phyloP scores from a whole-genome alignment of 352 stramenopile genomes.

The Phytopythium cucurbitacearum region DNA sequence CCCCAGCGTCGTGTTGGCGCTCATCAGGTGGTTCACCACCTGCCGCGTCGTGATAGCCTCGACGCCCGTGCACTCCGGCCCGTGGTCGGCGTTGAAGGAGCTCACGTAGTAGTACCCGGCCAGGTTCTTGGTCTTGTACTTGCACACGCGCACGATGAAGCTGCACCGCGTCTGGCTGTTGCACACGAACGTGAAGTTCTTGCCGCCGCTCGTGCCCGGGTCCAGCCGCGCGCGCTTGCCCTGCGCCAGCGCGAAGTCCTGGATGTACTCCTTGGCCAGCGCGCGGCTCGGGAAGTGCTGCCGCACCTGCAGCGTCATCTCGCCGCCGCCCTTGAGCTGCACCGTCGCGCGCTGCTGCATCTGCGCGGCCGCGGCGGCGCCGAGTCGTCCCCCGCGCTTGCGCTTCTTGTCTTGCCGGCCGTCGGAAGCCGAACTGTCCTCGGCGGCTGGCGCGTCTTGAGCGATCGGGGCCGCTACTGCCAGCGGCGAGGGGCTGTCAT shows the following conservation, averaged over 20 bases:
- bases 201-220: constrained; percentile 29
- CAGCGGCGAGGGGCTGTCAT: too few species aligned
- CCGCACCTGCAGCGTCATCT: constrained; percentile 26
- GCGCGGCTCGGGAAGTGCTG: constrained; percentile 30
- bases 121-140: constrained; percentile 20
- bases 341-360: constrained; percentile 19
- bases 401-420: constrained; percentile 18
- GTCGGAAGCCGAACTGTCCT: too few species aligned
- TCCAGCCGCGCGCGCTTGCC: constrained; percentile 38
- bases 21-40: constrained; percentile 32
- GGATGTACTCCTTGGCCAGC: constrained; percentile 35
- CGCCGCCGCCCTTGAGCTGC: constrained; percentile 22
- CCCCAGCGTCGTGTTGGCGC: constrained; percentile 16
- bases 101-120: constrained; percentile 29
- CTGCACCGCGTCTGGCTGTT: constrained; percentile 35
- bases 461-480: too few species aligned
- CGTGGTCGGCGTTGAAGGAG: constrained; percentile 30
- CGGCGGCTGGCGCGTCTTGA: too few species aligned
- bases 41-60: constrained; percentile 33
- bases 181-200: constrained; percentile 49
- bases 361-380: not conserved
- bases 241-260: constrained; percentile 47
- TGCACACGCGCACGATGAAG: constrained; percentile 35
- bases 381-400: constrained; percentile 5
- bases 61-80: constrained; percentile 25